phyloP scores from a whole-genome alignment of 257 asterid species.

The Nicotiana otophora region DNA sequence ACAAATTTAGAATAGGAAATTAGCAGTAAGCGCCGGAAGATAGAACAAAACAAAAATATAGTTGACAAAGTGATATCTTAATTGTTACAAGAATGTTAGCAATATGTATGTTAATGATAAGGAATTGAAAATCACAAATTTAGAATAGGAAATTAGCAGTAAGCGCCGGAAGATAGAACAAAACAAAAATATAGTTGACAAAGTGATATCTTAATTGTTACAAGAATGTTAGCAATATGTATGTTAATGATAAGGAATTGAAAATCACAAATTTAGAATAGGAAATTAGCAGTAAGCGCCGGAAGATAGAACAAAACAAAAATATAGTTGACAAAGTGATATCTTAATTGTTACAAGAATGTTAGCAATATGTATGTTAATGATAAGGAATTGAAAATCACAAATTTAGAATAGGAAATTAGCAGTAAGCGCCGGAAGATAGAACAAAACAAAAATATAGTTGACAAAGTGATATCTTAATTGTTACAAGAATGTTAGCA shows the following conservation, averaged over 20 bases:
- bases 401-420: neutral
- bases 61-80: neutral
- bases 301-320: neutral
- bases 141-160: neutral
- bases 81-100: neutral
- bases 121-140: neutral
- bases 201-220: neutral
- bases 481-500: neutral
- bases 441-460: neutral
- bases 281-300: neutral
- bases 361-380: neutral
- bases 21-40: neutral
- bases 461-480: neutral
- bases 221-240: neutral
- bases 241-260: neutral
- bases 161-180: neutral
- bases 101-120: neutral
- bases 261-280: neutral
- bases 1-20: constrained; percentile 3
- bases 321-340: neutral
- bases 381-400: neutral
- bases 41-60: neutral
- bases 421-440: neutral
- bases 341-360: neutral
- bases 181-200: neutral